Conservation (phyloP, 2,329 filamentous ascomycete species). For the Xylariomycetidae sp. region DNA sequence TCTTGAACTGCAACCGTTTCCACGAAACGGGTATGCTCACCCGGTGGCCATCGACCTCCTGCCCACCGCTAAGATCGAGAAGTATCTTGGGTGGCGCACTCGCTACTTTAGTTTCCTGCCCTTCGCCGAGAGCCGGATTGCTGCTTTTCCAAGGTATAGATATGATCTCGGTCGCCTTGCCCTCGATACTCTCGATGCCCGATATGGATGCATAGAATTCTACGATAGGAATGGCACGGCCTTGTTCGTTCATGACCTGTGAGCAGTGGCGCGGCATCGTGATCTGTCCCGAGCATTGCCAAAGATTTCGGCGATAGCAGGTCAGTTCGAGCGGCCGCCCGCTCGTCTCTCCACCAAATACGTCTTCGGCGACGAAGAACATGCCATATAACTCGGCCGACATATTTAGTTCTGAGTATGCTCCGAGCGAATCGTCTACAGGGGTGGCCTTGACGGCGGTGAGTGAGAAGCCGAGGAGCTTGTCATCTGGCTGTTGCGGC, state of each 20-base stretch:
- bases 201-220: conserved; percentile 78
- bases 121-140: conserved; percentile 44
- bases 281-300: conserved; percentile 88
- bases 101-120: conserved; percentile 44
- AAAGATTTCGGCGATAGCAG: conserved; percentile 91
- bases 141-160: conserved; percentile 92
- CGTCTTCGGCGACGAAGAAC: conserved; percentile 83
- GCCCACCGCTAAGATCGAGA: conserved; percentile 51
- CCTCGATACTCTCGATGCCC: conserved; percentile 87
- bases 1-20: conserved; percentile 93
- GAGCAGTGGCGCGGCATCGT: conserved; percentile 70
- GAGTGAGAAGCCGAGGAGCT: conserved; percentile 70
- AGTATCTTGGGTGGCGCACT: conserved; percentile 49
- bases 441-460: conserved; percentile 57
- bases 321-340: conserved; percentile 74
- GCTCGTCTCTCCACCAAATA: conserved; percentile 58
- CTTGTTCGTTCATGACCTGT: conserved; percentile 68
- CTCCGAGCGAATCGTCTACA: conserved; percentile 58
- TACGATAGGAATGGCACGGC: conserved; percentile 70
- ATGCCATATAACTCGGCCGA: conserved; percentile 78
- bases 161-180: conserved; percentile 88
- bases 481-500: conserved; percentile 58
- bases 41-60: conserved; percentile 72
- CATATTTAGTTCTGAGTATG: conserved; percentile 61
- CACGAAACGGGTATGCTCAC: conserved; percentile 82